Base-by-base conservation (phyloP, 768 basidiomycete species). In the Mrakia frigida region DNA sequence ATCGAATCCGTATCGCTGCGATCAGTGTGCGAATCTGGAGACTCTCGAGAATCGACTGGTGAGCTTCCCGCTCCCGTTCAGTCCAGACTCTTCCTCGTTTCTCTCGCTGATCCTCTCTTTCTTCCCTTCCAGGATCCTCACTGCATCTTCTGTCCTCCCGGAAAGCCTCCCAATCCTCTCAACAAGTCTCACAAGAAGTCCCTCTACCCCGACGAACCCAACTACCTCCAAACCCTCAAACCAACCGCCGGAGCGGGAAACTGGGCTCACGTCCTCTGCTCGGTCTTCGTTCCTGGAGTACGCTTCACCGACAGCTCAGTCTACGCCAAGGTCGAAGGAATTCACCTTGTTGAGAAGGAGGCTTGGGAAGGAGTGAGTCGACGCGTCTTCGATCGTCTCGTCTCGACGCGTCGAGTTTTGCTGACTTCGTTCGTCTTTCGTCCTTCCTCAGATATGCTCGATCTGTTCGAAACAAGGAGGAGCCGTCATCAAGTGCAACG, bases 401-500 rank as follows among this genome's bases (percentile, higher is more conserved):
- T 25, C 28, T 56, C 56, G 56, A 3, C 56, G 56, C 56, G 56
- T 28, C 56, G 25, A 56, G n/a, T 10, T 56, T 56, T 6, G 56
- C 56, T 56, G 52, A 73, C 52, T n/a, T 50, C 21, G 71, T 9
- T 6, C 25, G 13, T 28, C 56, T 6, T 14, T 25, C 18, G 4
- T 59, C 11, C 18, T 23, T 68, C 10, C 6, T 14, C 56, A 39
- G 50, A 37, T 31, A 6, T 33, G 50, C 41, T 6, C 41, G 52
- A 28, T 43, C 52, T 72, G 33, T 18, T 50, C 13, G 11, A 80
- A 95, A 92, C 87, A 83, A 81, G 98, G 96, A 46, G 96, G 96
- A 10, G 92, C 92, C 4, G 90, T 91, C 56, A 86, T 95, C 39
- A 88, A 89, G 60, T 99, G 97, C 84, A 87, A 85, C 59, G 93